These are phyloP conservation scores for Arabidopsis suecica DNA, from an alignment of 345 rosid genomes.

Conservation along the genomic window DNA sequence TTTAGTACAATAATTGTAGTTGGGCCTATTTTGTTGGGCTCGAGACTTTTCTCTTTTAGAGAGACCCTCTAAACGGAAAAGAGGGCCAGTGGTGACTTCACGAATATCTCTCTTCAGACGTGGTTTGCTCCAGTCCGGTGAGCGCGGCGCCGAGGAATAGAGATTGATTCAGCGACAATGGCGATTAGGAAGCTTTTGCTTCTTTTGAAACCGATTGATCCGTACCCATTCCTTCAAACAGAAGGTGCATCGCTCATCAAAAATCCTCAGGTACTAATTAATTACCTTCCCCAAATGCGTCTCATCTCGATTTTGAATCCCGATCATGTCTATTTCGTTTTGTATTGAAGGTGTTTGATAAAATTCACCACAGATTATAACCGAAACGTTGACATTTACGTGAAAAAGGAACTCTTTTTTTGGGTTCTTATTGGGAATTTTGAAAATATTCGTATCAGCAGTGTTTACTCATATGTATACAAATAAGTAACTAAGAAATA, in stretches of 20 bases:
- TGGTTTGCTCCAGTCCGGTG: conserved; percentile 20
- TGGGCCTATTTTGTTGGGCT: conserved; percentile 8
- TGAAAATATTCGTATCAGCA: neutral
- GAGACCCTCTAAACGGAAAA: neutral
- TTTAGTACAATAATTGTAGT: neutral
- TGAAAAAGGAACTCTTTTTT: neutral
- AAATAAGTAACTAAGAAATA: neutral
- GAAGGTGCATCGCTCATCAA: conserved; percentile 47
- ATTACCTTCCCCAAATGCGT: neutral
- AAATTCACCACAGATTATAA: conserved; percentile 32
- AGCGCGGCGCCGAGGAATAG: neutral
- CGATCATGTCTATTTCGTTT: conserved; percentile 19
- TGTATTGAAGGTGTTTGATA: conserved; percentile 50
- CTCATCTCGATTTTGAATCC: neutral
- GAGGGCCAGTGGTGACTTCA: neutral
- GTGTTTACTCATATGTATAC: conserved; percentile 1
- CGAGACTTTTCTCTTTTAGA: neutral
- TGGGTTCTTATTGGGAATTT: neutral
- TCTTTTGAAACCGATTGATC: conserved; percentile 77
- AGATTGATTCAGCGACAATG: conserved; percentile 43
- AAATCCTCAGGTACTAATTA: conserved; percentile 55
- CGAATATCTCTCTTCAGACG: neutral
- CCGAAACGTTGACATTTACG: neutral
- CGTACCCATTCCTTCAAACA: conserved; percentile 53
- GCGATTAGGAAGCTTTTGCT: conserved; percentile 72